Evolutionary conservation across 345 rosid genomes (phyloP), one percentile per base, ranked within the genome.

Genomic region (Sapria himalayana): DNA sequence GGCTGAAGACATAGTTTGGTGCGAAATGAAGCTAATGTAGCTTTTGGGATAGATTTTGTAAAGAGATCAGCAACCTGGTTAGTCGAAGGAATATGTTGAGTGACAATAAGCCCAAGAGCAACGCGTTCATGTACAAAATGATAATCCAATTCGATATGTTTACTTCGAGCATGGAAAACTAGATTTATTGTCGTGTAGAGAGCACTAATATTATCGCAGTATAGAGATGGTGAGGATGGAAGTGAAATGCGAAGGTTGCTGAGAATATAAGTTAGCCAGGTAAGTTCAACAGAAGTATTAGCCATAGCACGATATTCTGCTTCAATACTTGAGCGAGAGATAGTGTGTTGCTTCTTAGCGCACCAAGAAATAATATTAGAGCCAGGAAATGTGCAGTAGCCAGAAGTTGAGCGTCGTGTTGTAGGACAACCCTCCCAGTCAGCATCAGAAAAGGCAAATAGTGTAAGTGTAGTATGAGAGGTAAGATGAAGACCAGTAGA

Each of bases 151-250:
- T 38, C 24, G 0, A 38, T 38, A 0, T 38, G 41, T 17, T n/a
- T n/a, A n/a, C n/a, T n/a, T n/a, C n/a, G n/a, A n/a, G n/a, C n/a
- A n/a, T n/a, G n/a, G n/a, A n/a, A 37, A 18, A 37, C 13, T 18
- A 22, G 49, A 17, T 51, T 34, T 0, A 11, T 1, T 7, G 9
- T 17, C 0, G 43, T 24, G 1, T 35, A 23, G 2, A 15, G 23
- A 0, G 7, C 14, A 9, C 4, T 4, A 0, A 32, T 0, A 25
- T 51, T 51, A 5, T 51, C 49, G 25, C 42, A 51, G 4, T 6
- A 33, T 0, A 51, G 9, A 11, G 25, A 2, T 1, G 25, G 0
- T 0, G 42, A 5, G 0, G 0, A 9, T 0, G 9, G 11, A 0
- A 23, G 0, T 4, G 0, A 5, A 11, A 33, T 2, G 20, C 33